Base-by-base conservation (phyloP, 148 eudicot species). In the Arbutus unedo region DNA sequence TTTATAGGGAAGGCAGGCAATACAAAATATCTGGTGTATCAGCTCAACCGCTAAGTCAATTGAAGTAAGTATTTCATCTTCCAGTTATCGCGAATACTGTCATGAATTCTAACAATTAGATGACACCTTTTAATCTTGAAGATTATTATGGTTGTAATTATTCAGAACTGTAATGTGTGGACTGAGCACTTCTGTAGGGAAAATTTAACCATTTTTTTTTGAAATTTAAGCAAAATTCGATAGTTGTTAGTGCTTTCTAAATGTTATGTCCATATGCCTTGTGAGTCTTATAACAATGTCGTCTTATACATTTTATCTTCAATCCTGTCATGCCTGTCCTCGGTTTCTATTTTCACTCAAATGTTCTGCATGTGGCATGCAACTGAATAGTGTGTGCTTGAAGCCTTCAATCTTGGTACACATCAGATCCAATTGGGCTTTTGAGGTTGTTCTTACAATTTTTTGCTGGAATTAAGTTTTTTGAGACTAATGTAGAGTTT, bases 1-100 rank as follows among this genome's bases (percentile, higher is more conserved):
- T 2, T 18, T 87, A 90, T 51, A 44, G 25, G 49, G 89, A 79
- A 59, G 79, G 60, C 45, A 92, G 80, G 64, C 78, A 88, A 8
- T 82, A 82, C 77, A 95, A 92, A 85, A 82, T 95, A 60, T 76
- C 76, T 3, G 91, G 91, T 23, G 4, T 95, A 43, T 85, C 98
- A 5, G 77, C 31, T 23, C 85, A 86, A 82, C 87, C 90, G 0
- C 76, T 86, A 0, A 87, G 81, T 62, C 88, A 91, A 55, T 59
- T 90, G 60, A 89, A 70, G 98, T 95, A 84, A 83, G 96, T 56
- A 62, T 62, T 62, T 62, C n/a, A 59, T n/a, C 68, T 23, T 9
- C 68, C 68, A 64, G 14, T 64, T 23, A 0, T 62, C 1, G 14
- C 7, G 7, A 6, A 59, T n/a, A 19, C 8, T 59, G 6, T 59